A percentile compares a stretch with the other conserved stretches of the same genome.
Conservation (phyloP, 1,139 yeast species). For the Pichia sp. region DNA sequence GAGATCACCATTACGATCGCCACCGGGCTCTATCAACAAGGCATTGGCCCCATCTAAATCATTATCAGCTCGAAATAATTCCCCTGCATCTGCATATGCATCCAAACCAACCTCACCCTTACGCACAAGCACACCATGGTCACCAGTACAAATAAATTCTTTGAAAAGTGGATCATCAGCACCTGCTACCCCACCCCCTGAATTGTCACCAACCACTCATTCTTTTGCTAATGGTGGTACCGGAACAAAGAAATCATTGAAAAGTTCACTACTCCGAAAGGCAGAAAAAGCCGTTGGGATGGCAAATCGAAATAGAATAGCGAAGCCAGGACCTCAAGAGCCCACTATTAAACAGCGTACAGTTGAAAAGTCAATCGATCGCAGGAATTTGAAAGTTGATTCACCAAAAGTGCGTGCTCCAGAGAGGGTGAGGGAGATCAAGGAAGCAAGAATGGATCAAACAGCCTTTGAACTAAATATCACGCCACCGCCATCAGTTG, state of each 20-base stretch:
- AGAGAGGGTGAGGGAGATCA: slow-evolving; percentile 2
- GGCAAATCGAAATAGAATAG: background rate
- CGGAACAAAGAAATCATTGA: slow-evolving; percentile 11
- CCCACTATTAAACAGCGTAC: background rate
- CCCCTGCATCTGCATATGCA: too few species aligned
- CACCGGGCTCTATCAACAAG: too few species aligned
- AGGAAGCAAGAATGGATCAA: slow-evolving; percentile 9
- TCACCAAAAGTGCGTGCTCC: too few species aligned
- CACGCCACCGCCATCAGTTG: slow-evolving; percentile 1
- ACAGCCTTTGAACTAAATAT: slow-evolving; percentile 8
- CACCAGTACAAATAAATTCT: too few species aligned
- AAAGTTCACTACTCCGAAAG: slow-evolving; percentile 17
- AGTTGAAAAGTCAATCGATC: background rate
- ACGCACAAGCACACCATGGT: background rate
- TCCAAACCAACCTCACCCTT: slow-evolving; percentile 3
- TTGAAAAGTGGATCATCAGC: background rate
- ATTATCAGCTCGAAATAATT: too few species aligned
- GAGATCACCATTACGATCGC: too few species aligned
- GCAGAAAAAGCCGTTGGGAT: slow-evolving; percentile 20
- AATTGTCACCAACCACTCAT: background rate
- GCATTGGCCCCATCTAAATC: too few species aligned
- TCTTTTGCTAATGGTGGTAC: slow-evolving; percentile 11
- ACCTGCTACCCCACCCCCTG: background rate
- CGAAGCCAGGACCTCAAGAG: slow-evolving; percentile 4
- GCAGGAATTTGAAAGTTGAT: too few species aligned